Evolutionary conservation across 352 stramenopile species (phyloP).

Genomic region (Phytophthora sojae): DNA sequence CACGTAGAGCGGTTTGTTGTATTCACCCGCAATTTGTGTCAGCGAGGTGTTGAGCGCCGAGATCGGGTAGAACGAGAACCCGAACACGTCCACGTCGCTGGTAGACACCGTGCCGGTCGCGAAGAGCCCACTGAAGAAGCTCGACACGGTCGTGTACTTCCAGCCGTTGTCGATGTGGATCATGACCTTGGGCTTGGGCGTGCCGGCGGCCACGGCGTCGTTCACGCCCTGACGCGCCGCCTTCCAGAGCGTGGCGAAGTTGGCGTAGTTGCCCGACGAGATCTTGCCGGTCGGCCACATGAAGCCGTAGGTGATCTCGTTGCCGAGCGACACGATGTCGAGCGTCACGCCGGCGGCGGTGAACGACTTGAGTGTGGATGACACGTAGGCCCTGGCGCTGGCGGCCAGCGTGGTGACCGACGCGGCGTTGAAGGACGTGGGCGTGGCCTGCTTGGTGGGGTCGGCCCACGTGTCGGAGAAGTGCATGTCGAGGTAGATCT

Average conservation of each 20-base stretch:
- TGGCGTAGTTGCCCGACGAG: constrained; percentile 28
- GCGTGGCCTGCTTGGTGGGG: constrained; percentile 18
- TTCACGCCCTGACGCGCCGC: constrained; percentile 37
- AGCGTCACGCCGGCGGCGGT: constrained; percentile 29
- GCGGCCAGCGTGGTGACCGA: constrained; percentile 27
- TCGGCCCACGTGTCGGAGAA: constrained; percentile 46
- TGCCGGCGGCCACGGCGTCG: constrained; percentile 34
- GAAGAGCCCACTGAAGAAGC: constrained; percentile 44
- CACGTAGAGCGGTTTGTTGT: constrained; percentile 42
- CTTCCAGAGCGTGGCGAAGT: constrained; percentile 38
- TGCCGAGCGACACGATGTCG: constrained; percentile 38
- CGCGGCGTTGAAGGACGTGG: constrained; percentile 25
- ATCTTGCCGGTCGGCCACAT: constrained; percentile 37
- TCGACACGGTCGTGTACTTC: constrained; percentile 41
- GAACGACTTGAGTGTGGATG: constrained; percentile 38
- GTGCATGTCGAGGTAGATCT: constrained; percentile 45
- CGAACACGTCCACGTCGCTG: constrained; percentile 41
- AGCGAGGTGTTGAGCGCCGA: background rate
- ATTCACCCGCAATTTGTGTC: background rate
- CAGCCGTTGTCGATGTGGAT: constrained; percentile 47
- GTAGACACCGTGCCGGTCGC: constrained; percentile 33
- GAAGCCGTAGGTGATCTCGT: constrained; percentile 44
- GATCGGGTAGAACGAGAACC: constrained; percentile 44
- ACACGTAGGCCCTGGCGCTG: constrained; percentile 29
- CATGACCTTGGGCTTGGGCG: constrained; percentile 44